These are phyloP conservation scores for Boletus vermiculosoides DNA, from an alignment of 768 basidiomycete species.

Conservation along the genomic window DNA sequence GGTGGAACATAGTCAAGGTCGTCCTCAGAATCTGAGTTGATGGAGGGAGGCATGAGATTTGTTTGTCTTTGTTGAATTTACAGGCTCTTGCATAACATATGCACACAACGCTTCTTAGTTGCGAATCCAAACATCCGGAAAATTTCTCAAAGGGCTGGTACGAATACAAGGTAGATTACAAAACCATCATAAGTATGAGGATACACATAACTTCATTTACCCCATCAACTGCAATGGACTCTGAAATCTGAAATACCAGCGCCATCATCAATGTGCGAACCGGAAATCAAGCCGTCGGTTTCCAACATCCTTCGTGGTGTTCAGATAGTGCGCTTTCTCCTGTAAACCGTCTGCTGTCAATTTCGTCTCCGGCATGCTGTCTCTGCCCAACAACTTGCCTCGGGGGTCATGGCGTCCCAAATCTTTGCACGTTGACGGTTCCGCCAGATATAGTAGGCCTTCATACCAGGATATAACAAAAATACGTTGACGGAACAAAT, in stretches of 20 bases:
- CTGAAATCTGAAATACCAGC: neutral
- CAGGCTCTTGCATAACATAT: constrained; percentile 19
- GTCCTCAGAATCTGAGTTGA: constrained; percentile 59
- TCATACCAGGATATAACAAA: no score
- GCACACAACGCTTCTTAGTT: constrained; percentile 11
- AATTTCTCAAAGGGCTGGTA: neutral
- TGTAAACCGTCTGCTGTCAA: no score
- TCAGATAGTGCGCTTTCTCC: no score
- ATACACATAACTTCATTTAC: neutral
- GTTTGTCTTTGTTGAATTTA: constrained; percentile 30
- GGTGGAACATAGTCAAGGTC: constrained; percentile 63
- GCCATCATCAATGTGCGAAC: neutral
- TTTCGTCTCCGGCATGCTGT: no score
- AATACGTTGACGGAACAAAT: no score
- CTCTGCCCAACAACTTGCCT: no score
- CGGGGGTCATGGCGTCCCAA: no score
- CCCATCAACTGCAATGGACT: neutral
- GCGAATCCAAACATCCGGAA: no score
- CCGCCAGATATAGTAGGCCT: no score
- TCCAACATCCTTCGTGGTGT: no score
- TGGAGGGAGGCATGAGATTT: constrained; percentile 20
- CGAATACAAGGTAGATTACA: neutral
- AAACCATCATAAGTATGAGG: neutral
- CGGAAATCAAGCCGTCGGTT: no score
- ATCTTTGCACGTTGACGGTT: no score